Conservation (phyloP, 345 rosid genomes). For the Durio zibethinus region DNA sequence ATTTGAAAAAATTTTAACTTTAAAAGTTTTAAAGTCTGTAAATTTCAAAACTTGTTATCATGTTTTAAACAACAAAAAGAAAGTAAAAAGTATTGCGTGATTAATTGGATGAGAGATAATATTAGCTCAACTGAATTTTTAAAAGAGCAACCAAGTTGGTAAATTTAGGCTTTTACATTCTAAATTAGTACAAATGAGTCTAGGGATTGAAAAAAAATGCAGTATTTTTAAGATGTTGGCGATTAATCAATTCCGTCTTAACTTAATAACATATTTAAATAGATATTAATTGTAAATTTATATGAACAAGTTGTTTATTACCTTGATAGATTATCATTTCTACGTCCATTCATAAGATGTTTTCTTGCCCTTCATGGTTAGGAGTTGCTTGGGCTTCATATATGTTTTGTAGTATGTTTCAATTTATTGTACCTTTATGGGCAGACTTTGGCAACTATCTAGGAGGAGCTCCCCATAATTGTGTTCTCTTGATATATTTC, state of each 20-base stretch:
- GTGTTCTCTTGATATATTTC: slow-evolving; percentile 80
- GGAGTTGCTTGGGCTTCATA: background rate
- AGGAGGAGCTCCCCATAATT: slow-evolving; percentile 87
- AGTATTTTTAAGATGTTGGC: background rate
- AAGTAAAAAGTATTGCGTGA: background rate
- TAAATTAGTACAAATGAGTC: background rate
- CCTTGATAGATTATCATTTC: background rate
- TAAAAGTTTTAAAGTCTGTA: too few relatives aligned
- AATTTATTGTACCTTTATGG: slow-evolving; percentile 14
- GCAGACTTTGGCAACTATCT: slow-evolving; percentile 83
- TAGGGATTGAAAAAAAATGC: background rate
- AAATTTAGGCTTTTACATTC: background rate
- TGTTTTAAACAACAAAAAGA: too few relatives aligned
- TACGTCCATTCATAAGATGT: background rate
- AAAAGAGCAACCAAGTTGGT: background rate
- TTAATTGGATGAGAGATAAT: background rate
- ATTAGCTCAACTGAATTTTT: background rate
- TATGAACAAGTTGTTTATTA: background rate
- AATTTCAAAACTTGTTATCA: too few relatives aligned
- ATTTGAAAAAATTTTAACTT: too few relatives aligned
- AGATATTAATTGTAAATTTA: background rate
- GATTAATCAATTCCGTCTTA: background rate
- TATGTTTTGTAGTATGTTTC: slow-evolving; percentile 3
- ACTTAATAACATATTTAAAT: background rate
- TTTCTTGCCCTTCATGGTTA: background rate